These are phyloP conservation scores for Cucumis melo DNA, from an alignment of 306 rosid species.

Conservation along the genomic window DNA sequence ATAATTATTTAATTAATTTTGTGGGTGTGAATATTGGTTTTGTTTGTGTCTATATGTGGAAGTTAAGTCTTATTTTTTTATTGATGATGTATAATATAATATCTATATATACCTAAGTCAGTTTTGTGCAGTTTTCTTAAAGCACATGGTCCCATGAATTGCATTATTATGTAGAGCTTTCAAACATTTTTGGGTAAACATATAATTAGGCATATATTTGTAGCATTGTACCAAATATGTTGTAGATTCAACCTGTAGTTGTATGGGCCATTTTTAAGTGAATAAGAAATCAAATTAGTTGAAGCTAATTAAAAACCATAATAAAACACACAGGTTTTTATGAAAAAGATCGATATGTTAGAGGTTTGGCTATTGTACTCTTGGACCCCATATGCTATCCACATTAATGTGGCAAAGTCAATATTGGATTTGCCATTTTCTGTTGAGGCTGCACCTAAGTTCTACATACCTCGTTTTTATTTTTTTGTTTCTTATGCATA, in stretches of 20 bases:
- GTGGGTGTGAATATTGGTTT: too few relatives aligned
- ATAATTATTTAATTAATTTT: too few relatives aligned
- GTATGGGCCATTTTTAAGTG: not conserved
- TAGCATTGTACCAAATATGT: not conserved
- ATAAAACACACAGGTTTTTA: not conserved
- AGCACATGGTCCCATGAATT: not conserved
- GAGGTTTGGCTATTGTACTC: not conserved
- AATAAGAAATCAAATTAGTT: too few relatives aligned
- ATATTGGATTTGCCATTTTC: not conserved
- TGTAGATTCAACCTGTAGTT: not conserved
- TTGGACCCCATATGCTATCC: not conserved
- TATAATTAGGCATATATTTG: not conserved
- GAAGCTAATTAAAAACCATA: not conserved
- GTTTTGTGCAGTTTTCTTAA: not conserved
- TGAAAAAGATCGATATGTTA: too few relatives aligned
- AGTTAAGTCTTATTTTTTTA: too few relatives aligned
- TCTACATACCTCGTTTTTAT: too few relatives aligned
- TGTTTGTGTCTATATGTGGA: too few relatives aligned
- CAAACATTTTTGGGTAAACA: not conserved
- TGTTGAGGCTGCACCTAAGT: too few relatives aligned
- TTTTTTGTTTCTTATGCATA: too few relatives aligned
- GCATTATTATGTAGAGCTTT: not conserved
- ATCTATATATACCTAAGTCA: not conserved
- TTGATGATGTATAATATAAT: too few relatives aligned
- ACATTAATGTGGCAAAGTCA: not conserved